Percentiles rank a stretch among this genome's conserved stretches.
Evolutionary conservation across 768 basidiomycete genomes (phyloP).

Genomic region (Naganishia vaughanmartiniae): DNA sequence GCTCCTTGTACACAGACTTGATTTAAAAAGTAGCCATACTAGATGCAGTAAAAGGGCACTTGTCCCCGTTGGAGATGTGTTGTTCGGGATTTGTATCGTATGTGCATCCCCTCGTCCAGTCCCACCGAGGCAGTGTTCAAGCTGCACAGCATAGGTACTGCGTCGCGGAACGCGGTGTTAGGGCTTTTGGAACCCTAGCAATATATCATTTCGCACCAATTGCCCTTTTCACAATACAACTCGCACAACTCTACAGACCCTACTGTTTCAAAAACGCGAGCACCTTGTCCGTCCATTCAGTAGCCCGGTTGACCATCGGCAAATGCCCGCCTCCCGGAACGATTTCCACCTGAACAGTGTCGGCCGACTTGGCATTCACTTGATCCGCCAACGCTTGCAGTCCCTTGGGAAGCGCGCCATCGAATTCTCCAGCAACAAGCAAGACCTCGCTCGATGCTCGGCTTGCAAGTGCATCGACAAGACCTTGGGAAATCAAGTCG

Average conservation of each 20-base stretch:
- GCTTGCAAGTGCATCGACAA: slow-evolving; percentile 37
- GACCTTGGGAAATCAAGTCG: slow-evolving; percentile 42
- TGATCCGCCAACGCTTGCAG: slow-evolving; percentile 38
- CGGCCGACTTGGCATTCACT: slow-evolving; percentile 37
- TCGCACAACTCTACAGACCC: background rate
- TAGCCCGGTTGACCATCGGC: slow-evolving; percentile 46
- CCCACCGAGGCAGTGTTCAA: too few relatives aligned
- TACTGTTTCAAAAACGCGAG: slow-evolving; percentile 28
- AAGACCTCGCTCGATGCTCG: slow-evolving; percentile 37
- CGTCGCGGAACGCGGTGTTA: too few relatives aligned
- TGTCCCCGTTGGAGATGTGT: too few relatives aligned
- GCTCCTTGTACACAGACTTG: too few relatives aligned
- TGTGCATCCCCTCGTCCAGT: too few relatives aligned
- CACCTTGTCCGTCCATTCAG: slow-evolving; percentile 29
- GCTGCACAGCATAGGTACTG: too few relatives aligned
- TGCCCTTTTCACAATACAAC: background rate
- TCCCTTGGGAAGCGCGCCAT: slow-evolving; percentile 47
- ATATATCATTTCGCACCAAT: too few relatives aligned
- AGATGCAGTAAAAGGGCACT: too few relatives aligned
- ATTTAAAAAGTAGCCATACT: too few relatives aligned
- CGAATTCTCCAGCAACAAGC: slow-evolving; percentile 48
- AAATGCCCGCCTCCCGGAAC: slow-evolving; percentile 46
- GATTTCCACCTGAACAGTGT: slow-evolving; percentile 34
- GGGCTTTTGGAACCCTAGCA: too few relatives aligned
- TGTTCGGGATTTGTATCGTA: too few relatives aligned